Evolutionary conservation across 2,329 filamentous ascomycete genomes (phyloP).

Genomic region (Xylariales sp.): DNA sequence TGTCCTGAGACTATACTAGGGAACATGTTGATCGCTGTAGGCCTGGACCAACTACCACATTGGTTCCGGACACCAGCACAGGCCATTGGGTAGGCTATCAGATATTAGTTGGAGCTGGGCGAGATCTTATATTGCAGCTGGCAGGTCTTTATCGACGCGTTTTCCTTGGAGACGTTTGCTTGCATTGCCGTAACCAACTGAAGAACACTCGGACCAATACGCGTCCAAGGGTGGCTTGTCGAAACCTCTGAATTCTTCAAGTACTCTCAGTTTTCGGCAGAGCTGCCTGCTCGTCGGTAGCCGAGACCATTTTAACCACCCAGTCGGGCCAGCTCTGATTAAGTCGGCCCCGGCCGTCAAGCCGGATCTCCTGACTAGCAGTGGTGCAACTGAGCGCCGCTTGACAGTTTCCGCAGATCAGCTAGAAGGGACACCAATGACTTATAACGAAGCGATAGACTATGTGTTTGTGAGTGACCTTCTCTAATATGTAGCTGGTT

Average conservation of each 20-base stretch:
- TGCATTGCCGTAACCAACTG: not conserved
- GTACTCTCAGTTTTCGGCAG: constrained; percentile 50
- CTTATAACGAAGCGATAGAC: constrained; percentile 25
- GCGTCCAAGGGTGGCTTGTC: no score
- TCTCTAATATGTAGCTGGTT: not conserved
- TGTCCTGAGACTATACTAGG: constrained; percentile 27
- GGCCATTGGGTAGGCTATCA: constrained; percentile 30
- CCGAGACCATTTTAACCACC: constrained; percentile 48
- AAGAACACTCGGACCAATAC: no score
- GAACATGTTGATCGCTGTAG: constrained; percentile 26
- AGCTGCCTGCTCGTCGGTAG: constrained; percentile 43
- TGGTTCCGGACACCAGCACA: constrained; percentile 20
- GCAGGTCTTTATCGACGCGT: constrained; percentile 14
- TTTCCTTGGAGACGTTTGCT: not conserved
- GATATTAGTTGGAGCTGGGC: constrained; percentile 22
- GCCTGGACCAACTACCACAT: constrained; percentile 30
- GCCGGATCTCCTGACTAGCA: constrained; percentile 28
- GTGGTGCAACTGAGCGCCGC: constrained; percentile 38
- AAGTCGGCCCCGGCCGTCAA: constrained; percentile 34
- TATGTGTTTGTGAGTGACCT: constrained; percentile 17
- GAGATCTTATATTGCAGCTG: constrained; percentile 24
- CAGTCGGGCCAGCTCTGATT: constrained; percentile 35
- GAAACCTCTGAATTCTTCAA: constrained; percentile 31
- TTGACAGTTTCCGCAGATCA: constrained; percentile 28
- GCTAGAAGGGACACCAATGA: constrained; percentile 27